Evolutionary conservation across 2,329 filamentous ascomycete genomes (phyloP).

Genomic region (Aspergillus thermomutatus): DNA sequence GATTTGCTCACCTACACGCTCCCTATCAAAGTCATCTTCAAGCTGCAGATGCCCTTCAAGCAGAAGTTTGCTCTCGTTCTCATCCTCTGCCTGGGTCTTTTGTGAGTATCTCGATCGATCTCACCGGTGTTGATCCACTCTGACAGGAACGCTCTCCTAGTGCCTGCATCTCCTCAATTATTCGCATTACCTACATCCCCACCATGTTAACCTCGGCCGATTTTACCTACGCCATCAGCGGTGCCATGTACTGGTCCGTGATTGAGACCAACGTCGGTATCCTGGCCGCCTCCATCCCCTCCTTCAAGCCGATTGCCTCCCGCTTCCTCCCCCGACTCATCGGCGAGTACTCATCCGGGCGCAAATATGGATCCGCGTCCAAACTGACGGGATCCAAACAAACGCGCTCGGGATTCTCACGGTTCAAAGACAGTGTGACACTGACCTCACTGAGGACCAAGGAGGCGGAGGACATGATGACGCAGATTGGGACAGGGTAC

Average conservation of each 20-base stretch:
- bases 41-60: constrained; percentile 45
- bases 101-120: constrained; percentile 21
- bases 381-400: constrained; percentile 6
- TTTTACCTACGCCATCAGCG: constrained; percentile 35
- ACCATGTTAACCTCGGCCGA: constrained; percentile 39
- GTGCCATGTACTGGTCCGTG: constrained; percentile 46
- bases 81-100: constrained; percentile 52
- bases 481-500: constrained; percentile 17
- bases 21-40: constrained; percentile 48
- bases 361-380: constrained; percentile 21
- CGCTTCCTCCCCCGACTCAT: constrained; percentile 44
- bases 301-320: constrained; percentile 39
- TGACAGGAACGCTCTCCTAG: constrained; percentile 21
- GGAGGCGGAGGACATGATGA: constrained; percentile 14
- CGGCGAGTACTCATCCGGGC: constrained; percentile 29
- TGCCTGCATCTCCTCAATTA: constrained; percentile 46
- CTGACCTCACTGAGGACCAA: constrained; percentile 14
- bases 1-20: constrained; percentile 56
- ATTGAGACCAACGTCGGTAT: constrained; percentile 44
- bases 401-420: constrained; percentile 28
- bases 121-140: neutral
- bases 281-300: constrained; percentile 42
- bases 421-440: constrained; percentile 19
- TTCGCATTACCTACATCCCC: constrained; percentile 47
- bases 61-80: constrained; percentile 47